phyloP scores from a whole-genome alignment of 1,284 basidiomycete genomes.

The Cerrena zonata region DNA sequence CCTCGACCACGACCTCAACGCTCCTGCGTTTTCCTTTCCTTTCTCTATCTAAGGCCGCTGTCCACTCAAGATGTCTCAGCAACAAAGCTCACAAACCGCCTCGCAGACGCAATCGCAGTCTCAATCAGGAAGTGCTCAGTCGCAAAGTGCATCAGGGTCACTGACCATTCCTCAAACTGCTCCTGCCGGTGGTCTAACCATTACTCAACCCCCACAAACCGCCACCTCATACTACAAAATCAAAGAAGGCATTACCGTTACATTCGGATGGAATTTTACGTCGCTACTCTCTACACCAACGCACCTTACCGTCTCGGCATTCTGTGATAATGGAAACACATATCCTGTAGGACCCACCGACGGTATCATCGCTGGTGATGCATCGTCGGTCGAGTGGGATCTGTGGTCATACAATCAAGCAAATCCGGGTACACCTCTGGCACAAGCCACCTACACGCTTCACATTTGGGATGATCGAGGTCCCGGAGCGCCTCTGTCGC shows the following conservation, averaged over 20 bases:
- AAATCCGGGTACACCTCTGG: conserved; percentile 63
- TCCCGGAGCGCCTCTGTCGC: conserved; percentile 45
- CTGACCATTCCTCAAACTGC: conserved; percentile 47
- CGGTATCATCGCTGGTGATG: conserved; percentile 65
- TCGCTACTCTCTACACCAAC: conserved; percentile 63
- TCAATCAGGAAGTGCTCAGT: not conserved
- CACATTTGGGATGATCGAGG: conserved; percentile 79
- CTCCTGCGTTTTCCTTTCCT: conserved; percentile 1
- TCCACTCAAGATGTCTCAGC: not conserved
- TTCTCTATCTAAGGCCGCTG: not conserved
- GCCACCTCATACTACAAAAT: conserved; percentile 88
- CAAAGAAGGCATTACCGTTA: conserved; percentile 65
- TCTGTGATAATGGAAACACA: conserved; percentile 81
- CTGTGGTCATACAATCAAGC: conserved; percentile 68
- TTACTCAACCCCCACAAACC: conserved; percentile 76
- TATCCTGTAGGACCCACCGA: conserved; percentile 80
- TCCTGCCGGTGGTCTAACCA: conserved; percentile 60
- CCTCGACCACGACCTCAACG: conserved; percentile 5
- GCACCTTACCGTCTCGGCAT: conserved; percentile 74
- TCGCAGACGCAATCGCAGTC: not conserved
- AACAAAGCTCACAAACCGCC: not conserved
- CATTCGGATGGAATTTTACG: conserved; percentile 90
- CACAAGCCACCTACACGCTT: conserved; percentile 70
- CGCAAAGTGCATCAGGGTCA: not conserved
- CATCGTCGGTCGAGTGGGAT: conserved; percentile 77